Base-by-base conservation (phyloP, 2,329 filamentous ascomycete genomes). In the Achaetomium macrosporum region DNA sequence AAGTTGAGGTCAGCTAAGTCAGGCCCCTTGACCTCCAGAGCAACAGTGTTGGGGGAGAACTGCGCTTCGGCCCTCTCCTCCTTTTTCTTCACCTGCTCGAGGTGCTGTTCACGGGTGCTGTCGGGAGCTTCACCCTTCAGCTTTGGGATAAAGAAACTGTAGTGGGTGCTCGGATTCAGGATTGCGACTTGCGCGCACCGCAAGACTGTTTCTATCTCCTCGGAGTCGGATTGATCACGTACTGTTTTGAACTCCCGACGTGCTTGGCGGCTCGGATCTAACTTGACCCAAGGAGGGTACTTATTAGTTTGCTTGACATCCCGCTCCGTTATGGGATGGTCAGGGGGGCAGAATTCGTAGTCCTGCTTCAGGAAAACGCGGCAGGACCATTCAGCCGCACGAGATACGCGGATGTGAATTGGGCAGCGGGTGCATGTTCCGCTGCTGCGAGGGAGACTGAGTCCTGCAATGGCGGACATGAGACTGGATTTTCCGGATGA, bases 41-140 rank as follows among this genome's bases (percentile, higher is more conserved):
- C 79, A 0, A 96, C 84, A 0, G 90, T 77, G 58, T 96, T 96
- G 0, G 90, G 90, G 0, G 86, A 90, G 59, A 95, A 95, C 9
- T 87, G 83, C 0, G 85, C 82, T 5, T 80, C 68, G 0, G 76
- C 74, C 2, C 67, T 61, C 2, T 70, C 67, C 2, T 74, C 71
- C 0, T 74, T 60, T 37, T 50, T 57, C 17, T 31, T 48, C 19
- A 58, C 50, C 10, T 37, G 55, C 15, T 52, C 54, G 10, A 56
- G 39, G 36, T 53, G 47, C 11, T 52, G 54, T 9, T 51, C 16
- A 0, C 59, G 55, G 10, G 51, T 40, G 31, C 55, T 51, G 8
- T 62, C 57, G 1, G 57, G 30, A 2, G 59, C 50, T 0, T 61
- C 52, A 12, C 58, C 55, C 44, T 68, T 62, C 2, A 70, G 66